Percentiles rank a stretch among this genome's conserved stretches.
Evolutionary conservation across 1,284 basidiomycete genomes (phyloP).

Genomic region (Gomphus bonarii): DNA sequence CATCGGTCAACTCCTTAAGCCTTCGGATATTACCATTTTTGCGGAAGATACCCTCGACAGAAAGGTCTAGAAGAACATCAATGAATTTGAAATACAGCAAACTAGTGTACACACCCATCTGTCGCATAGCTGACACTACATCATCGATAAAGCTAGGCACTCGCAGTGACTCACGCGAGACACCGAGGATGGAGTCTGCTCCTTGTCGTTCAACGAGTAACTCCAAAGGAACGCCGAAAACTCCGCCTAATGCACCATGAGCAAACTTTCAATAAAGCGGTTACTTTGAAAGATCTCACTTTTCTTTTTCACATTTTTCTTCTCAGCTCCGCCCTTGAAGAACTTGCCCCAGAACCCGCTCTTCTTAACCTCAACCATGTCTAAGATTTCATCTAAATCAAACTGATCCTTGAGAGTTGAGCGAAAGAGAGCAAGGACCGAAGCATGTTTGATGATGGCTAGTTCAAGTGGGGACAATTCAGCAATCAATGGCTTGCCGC

Average conservation of each 20-base stretch:
- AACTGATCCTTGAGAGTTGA: slow-evolving; percentile 75
- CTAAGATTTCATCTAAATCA: slow-evolving; percentile 87
- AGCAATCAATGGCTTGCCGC: slow-evolving; percentile 70
- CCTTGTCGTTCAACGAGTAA: slow-evolving; percentile 92
- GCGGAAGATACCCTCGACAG: slow-evolving; percentile 96
- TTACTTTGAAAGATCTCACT: slow-evolving; percentile 37
- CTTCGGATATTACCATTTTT: slow-evolving; percentile 97
- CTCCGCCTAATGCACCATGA: slow-evolving; percentile 34
- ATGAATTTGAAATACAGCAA: background rate
- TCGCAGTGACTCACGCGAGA: slow-evolving; percentile 75
- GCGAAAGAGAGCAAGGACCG: slow-evolving; percentile 71
- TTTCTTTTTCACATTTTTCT: slow-evolving; percentile 80
- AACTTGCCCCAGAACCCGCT: slow-evolving; percentile 95
- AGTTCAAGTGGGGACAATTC: slow-evolving; percentile 81
- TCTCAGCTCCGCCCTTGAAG: slow-evolving; percentile 86
- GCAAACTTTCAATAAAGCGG: background rate
- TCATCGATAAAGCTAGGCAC: slow-evolving; percentile 98
- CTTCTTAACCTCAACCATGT: slow-evolving; percentile 90
- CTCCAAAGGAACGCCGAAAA: slow-evolving; percentile 91
- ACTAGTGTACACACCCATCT: slow-evolving; percentile 79
- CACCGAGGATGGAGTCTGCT: slow-evolving; percentile 86
- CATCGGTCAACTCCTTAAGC: slow-evolving; percentile 83
- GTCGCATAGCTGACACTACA: slow-evolving; percentile 94
- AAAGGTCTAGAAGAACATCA: slow-evolving; percentile 67
- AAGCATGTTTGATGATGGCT: slow-evolving; percentile 87